Evolutionary conservation across 768 basidiomycete genomes (phyloP).

Genomic region (Boletus pseudo-olivaceus): DNA sequence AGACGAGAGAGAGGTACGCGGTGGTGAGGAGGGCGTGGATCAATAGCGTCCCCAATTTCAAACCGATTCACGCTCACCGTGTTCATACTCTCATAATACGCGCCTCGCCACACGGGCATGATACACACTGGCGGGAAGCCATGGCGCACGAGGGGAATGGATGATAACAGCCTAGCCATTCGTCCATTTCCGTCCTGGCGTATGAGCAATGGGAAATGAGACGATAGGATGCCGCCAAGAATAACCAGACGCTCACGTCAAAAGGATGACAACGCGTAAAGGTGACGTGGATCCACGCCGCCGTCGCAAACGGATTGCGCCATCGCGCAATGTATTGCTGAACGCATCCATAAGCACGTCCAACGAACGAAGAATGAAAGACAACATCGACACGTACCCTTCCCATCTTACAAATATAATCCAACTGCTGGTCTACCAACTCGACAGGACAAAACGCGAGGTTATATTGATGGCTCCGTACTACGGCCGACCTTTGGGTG

Average conservation of each 20-base stretch:
- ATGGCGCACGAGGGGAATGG: slow-evolving; percentile 32
- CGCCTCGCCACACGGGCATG: slow-evolving; percentile 19
- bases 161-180: slow-evolving; percentile 33
- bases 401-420: slow-evolving; percentile 35
- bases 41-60: not conserved
- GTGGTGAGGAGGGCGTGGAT: not conserved
- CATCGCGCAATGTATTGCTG: slow-evolving; percentile 37
- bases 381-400: slow-evolving; percentile 17
- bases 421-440: slow-evolving; percentile 30
- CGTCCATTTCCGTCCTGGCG: slow-evolving; percentile 35
- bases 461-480: slow-evolving; percentile 33
- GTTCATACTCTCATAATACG: slow-evolving; percentile 34
- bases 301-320: slow-evolving; percentile 37
- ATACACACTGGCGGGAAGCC: slow-evolving; percentile 33
- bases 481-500: slow-evolving; percentile 28
- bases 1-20: not conserved
- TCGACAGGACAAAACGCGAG: slow-evolving; percentile 32
- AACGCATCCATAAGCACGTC: not conserved
- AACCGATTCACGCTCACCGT: slow-evolving; percentile 16
- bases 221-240: not conserved
- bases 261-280: slow-evolving; percentile 35
- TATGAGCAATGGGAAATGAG: not conserved
- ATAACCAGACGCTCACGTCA: slow-evolving; percentile 21
- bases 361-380: not conserved
- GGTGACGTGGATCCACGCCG: slow-evolving; percentile 35